Evolutionary conservation across 1,284 basidiomycete species (phyloP).

Genomic region (Sanghuangporus sanghuang): DNA sequence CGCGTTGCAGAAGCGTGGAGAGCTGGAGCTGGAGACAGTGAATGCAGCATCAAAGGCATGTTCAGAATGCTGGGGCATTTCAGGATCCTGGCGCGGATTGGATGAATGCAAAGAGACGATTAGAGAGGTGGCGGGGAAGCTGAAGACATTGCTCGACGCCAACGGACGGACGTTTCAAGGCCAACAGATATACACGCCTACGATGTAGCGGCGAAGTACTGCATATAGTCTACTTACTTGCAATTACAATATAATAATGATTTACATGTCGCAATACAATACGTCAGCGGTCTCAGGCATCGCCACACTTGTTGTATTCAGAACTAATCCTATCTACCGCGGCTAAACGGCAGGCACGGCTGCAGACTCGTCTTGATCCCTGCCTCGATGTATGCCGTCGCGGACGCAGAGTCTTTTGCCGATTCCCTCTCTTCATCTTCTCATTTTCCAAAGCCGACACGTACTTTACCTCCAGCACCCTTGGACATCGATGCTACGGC

Average conservation of each 20-base stretch:
- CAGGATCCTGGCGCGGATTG: slow-evolving; percentile 61
- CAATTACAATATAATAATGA: too few relatives aligned
- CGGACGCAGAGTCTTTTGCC: not conserved
- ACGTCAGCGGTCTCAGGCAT: not conserved
- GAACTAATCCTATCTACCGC: not conserved
- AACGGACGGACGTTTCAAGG: slow-evolving; percentile 64
- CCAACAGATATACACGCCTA: slow-evolving; percentile 57
- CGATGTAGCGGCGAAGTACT: not conserved
- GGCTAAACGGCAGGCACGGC: not conserved
- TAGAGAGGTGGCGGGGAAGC: slow-evolving; percentile 49
- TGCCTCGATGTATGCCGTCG: not conserved
- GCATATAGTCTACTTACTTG: not conserved
- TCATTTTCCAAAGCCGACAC: slow-evolving; percentile 2
- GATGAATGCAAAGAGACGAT: slow-evolving; percentile 56
- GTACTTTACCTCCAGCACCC: slow-evolving; percentile 8
- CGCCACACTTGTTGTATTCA: not conserved
- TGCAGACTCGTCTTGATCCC: not conserved
- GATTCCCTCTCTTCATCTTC: not conserved
- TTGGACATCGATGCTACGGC: slow-evolving; percentile 6
- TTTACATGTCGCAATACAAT: not conserved
- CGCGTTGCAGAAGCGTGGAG: slow-evolving; percentile 55
- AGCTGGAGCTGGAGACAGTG: slow-evolving; percentile 67
- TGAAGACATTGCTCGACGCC: slow-evolving; percentile 61
- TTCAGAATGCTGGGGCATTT: slow-evolving; percentile 75
- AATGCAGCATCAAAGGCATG: slow-evolving; percentile 69